phyloP scores from a whole-genome alignment of 1,139 yeast genomes.

The Suhomyces bolitotheri region DNA sequence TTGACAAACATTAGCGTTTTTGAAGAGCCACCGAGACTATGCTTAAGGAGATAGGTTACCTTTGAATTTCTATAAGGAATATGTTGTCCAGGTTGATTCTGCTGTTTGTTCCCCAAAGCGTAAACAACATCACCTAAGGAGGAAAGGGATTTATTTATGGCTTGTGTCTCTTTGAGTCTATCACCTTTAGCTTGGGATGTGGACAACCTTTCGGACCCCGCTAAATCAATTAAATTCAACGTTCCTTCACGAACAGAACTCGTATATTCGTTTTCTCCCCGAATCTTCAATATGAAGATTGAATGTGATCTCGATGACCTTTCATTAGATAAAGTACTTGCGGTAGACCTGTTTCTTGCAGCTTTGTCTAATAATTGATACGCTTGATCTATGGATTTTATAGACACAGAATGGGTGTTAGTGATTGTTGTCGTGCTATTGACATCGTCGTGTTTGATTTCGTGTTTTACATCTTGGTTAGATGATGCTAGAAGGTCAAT shows the following conservation, averaged over 20 bases:
- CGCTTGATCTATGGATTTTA: slow-evolving; percentile 55
- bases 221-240: slow-evolving; percentile 75
- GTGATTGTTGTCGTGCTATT: slow-evolving; percentile 57
- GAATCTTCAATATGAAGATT: slow-evolving; percentile 65
- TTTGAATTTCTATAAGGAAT: slow-evolving; percentile 58
- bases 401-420: slow-evolving; percentile 52
- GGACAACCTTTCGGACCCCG: slow-evolving; percentile 86
- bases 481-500: slow-evolving; percentile 58
- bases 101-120: slow-evolving; percentile 56
- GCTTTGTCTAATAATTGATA: slow-evolving; percentile 54
- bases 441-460: slow-evolving; percentile 70
- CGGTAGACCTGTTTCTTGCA: slow-evolving; percentile 66
- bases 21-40: slow-evolving; percentile 82
- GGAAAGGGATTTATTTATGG: slow-evolving; percentile 86
- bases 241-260: slow-evolving; percentile 58
- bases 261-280: slow-evolving; percentile 54
- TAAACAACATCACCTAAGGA: slow-evolving; percentile 88
- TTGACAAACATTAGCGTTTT: slow-evolving; percentile 95
- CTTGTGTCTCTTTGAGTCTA: slow-evolving; percentile 81
- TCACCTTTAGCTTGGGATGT: slow-evolving; percentile 79
- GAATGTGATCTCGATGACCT: slow-evolving; percentile 72
- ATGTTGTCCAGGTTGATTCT: slow-evolving; percentile 48
- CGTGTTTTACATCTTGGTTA: slow-evolving; percentile 46
- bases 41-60: slow-evolving; percentile 79
- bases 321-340: slow-evolving; percentile 79